Evolutionary conservation across 257 asterid genomes (phyloP).

Genomic region (Mitragyna speciosa): DNA sequence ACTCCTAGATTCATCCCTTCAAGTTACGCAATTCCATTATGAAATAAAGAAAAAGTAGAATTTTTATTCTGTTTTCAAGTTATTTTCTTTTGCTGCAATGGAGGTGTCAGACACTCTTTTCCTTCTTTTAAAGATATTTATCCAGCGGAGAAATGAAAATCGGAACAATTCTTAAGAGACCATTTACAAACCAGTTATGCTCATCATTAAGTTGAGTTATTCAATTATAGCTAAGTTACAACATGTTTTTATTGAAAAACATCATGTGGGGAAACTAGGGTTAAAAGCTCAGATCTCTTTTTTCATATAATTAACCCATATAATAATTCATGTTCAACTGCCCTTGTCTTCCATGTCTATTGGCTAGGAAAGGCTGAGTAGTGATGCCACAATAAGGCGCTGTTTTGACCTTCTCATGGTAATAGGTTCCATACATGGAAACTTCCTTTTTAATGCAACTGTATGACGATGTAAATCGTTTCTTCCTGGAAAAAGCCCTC

Average conservation of each 20-base stretch:
- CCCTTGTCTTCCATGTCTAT: not conserved
- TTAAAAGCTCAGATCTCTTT: not conserved
- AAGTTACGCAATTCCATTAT: not conserved
- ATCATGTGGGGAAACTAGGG: too few species aligned
- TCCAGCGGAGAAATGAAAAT: too few species aligned
- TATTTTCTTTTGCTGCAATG: not conserved
- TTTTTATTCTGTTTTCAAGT: not conserved
- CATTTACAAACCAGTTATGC: too few species aligned
- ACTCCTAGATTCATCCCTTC: not conserved
- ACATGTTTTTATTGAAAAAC: too few species aligned
- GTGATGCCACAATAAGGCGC: not conserved
- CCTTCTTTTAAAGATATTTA: not conserved
- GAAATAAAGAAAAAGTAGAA: not conserved
- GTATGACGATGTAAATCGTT: not conserved
- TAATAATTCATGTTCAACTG: too few species aligned
- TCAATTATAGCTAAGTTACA: too few species aligned
- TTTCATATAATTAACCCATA: too few species aligned
- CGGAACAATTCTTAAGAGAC: too few species aligned
- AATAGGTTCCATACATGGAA: not conserved
- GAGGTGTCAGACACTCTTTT: not conserved
- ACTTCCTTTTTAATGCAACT: not conserved
- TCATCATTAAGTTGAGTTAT: too few species aligned
- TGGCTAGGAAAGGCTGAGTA: not conserved
- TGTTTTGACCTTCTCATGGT: not conserved
- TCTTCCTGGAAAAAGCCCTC: not conserved